These are phyloP conservation scores for Linaria vulgaris DNA, from an alignment of 257 asterid species.

Conservation along the genomic window DNA sequence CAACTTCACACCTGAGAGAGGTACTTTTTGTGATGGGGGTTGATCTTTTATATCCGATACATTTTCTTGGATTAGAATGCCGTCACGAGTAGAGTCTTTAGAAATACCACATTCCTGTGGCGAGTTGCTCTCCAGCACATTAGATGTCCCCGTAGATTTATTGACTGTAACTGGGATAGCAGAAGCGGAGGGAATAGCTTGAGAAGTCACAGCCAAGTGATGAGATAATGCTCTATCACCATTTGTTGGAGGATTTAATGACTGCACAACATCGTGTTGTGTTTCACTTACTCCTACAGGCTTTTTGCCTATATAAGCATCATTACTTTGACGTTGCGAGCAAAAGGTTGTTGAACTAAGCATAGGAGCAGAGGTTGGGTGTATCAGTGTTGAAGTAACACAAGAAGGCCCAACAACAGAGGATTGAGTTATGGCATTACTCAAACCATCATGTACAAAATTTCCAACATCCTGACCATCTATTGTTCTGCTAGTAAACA, in stretches of 20 bases:
- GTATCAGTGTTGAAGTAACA: slow-evolving; percentile 67
- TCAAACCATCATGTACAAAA: slow-evolving; percentile 64
- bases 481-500: slow-evolving; percentile 33
- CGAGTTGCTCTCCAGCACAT: slow-evolving; percentile 35
- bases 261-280: slow-evolving; percentile 35
- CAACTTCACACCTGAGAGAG: slow-evolving; percentile 42
- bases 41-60: slow-evolving; percentile 40
- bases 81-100: slow-evolving; percentile 33
- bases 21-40: slow-evolving; percentile 39
- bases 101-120: slow-evolving; percentile 36
- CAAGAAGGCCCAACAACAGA: slow-evolving; percentile 72
- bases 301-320: slow-evolving; percentile 32
- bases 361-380: slow-evolving; percentile 72
- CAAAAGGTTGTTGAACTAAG: slow-evolving; percentile 69
- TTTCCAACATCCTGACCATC: slow-evolving; percentile 55
- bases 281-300: slow-evolving; percentile 40
- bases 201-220: slow-evolving; percentile 35
- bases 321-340: slow-evolving; percentile 47
- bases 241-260: slow-evolving; percentile 39
- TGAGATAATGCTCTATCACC: slow-evolving; percentile 35
- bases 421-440: slow-evolving; percentile 76
- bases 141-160: slow-evolving; percentile 29
- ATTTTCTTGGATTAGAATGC: slow-evolving; percentile 39
- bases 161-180: slow-evolving; percentile 36
- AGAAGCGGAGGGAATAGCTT: slow-evolving; percentile 35